Evolutionary conservation across 2,329 filamentous ascomycete species (phyloP).

Genomic region (Cordyceps pruinosa): DNA sequence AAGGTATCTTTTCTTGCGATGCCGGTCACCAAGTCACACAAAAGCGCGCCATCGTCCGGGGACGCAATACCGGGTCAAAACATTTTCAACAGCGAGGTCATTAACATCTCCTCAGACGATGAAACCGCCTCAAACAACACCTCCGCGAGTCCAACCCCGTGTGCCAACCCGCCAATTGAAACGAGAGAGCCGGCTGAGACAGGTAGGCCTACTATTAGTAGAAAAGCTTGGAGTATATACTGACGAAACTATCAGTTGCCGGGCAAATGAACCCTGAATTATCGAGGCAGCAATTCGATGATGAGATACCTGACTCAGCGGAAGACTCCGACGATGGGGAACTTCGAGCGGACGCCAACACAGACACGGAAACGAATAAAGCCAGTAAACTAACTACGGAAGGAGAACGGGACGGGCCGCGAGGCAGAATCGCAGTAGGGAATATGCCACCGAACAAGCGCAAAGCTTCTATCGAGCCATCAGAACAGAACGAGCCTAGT

Average conservation of each 20-base stretch:
- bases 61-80: background rate
- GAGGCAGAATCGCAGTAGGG: background rate
- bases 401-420: background rate
- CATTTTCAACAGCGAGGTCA: background rate
- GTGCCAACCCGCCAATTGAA: background rate
- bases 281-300: background rate
- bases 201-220: background rate
- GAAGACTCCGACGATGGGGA: background rate
- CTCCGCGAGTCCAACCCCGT: background rate
- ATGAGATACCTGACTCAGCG: background rate
- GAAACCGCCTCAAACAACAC: background rate
- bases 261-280: background rate
- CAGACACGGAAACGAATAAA: background rate
- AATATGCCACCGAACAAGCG: background rate
- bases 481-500: background rate
- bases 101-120: background rate
- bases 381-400: background rate
- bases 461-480: background rate
- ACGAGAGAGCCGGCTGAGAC: background rate
- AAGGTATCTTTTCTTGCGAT: background rate
- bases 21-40: background rate
- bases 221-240: background rate
- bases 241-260: background rate
- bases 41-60: background rate
- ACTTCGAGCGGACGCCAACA: background rate